Base-by-base conservation (phyloP, 1,284 basidiomycete species). In the Ustilago crameri region DNA sequence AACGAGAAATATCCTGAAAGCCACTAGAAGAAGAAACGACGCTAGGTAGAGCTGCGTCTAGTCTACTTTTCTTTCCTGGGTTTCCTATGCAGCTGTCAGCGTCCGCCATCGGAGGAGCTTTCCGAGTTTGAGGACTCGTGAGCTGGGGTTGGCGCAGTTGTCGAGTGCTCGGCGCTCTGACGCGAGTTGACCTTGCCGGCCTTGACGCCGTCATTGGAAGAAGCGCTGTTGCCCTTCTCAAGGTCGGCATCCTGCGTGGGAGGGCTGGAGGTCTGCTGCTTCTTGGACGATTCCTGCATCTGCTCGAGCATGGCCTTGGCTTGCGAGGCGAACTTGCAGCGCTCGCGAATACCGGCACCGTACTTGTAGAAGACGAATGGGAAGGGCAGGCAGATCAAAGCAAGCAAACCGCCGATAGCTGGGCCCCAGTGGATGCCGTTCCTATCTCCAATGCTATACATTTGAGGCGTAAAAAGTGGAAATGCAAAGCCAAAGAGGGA, bases 351-450 rank as follows among this genome's bases (percentile, higher is more conserved):
- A 44, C 69, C 71, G 2, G 84, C 82, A 4, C 87, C 87, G 66
- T 85, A 87, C 60, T 83, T 84, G 69, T 81, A 83, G 82, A 83
- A 40, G 82, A 81, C 15, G 82, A 67, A 82, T 86, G 91, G 92
- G 40, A 92, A 83, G 0, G 92, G 92, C 0, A 88, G 86, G 87
- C 91, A 88, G 20, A 89, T 65, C 10, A 88, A 86, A 48, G 89
- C 87, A 24, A 93, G 81, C 5, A 91, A 89, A 0, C 89, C 92
- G 9, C 92, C 83, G 18, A 93, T 85, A 17, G 89, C 90, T 0
- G 90, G 90, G 1, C 90, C 91, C 9, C 91, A 91, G 0, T 91
- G 90, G 0, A 90, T 89, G 2, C 91, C 90, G 10, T 93, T 82
- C 18, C 76, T 84, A 23, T 63, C 68, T 26, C 58, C 73, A 38